These are phyloP conservation scores for Phytophthora vignae DNA, from an alignment of 352 stramenopile genomes.

Conservation along the genomic window DNA sequence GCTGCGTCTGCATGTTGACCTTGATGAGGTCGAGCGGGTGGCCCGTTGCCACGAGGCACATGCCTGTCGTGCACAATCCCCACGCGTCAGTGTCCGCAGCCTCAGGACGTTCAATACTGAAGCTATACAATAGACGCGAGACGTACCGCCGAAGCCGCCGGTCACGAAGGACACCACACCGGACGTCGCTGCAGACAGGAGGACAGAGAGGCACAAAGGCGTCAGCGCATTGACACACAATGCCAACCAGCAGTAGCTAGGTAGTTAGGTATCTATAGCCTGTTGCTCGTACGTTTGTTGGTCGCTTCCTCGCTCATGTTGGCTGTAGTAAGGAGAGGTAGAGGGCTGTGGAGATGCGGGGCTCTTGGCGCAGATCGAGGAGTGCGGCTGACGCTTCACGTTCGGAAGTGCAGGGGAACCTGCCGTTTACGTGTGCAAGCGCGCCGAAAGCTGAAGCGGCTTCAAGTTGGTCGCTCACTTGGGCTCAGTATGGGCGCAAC, in stretches of 20 bases:
- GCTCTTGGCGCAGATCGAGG: conserved; percentile 22
- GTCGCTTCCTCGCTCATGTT: conserved; percentile 54
- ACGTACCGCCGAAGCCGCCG: conserved; percentile 91
- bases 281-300: conserved; percentile 43
- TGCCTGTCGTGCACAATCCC: conserved; percentile 42
- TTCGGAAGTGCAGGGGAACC: conserved; percentile 37
- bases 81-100: conserved; percentile 1
- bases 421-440: conserved; percentile 47
- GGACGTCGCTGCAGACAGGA: conserved; percentile 62
- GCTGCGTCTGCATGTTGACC: conserved; percentile 94
- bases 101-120: conserved; percentile 11
- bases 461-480: conserved; percentile 40
- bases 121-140: background rate
- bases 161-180: conserved; percentile 95
- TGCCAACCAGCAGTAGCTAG: no score
- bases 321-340: conserved; percentile 3
- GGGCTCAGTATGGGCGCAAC: conserved; percentile 19
- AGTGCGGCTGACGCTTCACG: conserved; percentile 38
- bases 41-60: conserved; percentile 93
- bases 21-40: conserved; percentile 97
- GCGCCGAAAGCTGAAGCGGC: conserved; percentile 22
- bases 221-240: background rate
- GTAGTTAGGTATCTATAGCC: no score
- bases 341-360: conserved; percentile 16
- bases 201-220: background rate